Evolutionary conservation across 345 rosid genomes (phyloP).

Genomic region (Murraya koenigii): DNA sequence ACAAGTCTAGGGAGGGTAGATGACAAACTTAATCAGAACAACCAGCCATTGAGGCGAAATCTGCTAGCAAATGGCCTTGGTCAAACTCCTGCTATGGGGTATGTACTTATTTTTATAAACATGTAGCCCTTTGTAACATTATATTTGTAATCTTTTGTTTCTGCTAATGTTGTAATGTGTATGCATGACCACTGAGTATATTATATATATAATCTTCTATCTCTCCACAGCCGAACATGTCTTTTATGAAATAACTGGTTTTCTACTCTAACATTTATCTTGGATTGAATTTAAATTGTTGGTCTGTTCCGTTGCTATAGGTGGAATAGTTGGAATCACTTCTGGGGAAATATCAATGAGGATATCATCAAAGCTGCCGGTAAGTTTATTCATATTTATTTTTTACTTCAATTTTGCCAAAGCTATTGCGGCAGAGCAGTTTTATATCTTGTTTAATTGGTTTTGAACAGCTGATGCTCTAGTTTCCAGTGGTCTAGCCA

Average conservation of each 20-base stretch:
- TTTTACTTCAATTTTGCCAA: neutral
- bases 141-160: neutral
- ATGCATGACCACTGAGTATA: neutral
- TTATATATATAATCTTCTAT: neutral
- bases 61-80: slow-evolving; percentile 54
- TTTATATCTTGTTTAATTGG: neutral
- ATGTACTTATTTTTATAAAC: neutral
- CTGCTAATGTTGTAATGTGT: neutral
- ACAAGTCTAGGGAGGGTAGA: neutral
- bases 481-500: slow-evolving; percentile 74
- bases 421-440: neutral
- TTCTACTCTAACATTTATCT: neutral
- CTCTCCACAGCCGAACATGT: neutral
- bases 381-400: neutral
- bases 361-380: slow-evolving; percentile 40
- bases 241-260: neutral
- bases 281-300: neutral
- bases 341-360: slow-evolving; percentile 39
- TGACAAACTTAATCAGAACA: neutral
- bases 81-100: slow-evolving; percentile 64
- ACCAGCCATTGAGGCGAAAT: slow-evolving; percentile 25
- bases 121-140: neutral
- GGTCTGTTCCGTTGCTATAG: slow-evolving; percentile 8
- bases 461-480: slow-evolving; percentile 63
- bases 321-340: slow-evolving; percentile 60